Evolutionary conservation across 2,329 filamentous ascomycete genomes (phyloP), one percentile per base, ranked within the genome.

Genomic region (Diaporthe citriasiana): DNA sequence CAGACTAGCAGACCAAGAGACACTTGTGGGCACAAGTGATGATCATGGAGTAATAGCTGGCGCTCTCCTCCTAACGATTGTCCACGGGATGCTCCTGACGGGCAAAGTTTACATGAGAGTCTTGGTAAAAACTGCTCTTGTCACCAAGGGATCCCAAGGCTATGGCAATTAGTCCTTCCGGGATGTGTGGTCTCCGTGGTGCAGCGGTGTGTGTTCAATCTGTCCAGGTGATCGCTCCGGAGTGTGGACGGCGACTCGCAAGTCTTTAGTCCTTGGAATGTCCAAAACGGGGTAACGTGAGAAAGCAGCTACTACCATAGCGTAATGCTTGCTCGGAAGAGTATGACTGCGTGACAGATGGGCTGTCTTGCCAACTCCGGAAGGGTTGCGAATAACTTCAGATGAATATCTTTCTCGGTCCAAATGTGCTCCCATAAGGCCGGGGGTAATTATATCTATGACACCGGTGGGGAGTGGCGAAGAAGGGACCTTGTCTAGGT

Each of bases 391-490:
- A 63, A 70, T 63, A 53, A 56, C 19, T 75, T 66, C 71, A 74
- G 74, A 68, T 73, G 53, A 70, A 72, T 60, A 42, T 22, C 13
- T 17, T 9, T 59, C 33, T 33, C 17, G 55, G 53, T 57, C 47
- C 38, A 40, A 60, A 30, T 33, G 50, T 30, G 53, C 60, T 25
- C 45, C 33, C 27, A 45, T 66, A 56, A 69, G 68, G 72, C 74
- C 68, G 59, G 71, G 73, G 68, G 66, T 71, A 69, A 63, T 63
- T 75, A 71, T 75, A 75, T 63, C 74, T 74, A 73, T 56, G 72
- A 63, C 30, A 40, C 69, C 55, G 50, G 51, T 25, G 47, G 71
- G 51, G 47, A 45, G 71, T 68, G 66, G 71, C 68, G 73, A 74
- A 65, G 56, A 71, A 57, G 68, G 63, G 51, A 27, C 68, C 55